Evolutionary conservation across 305 asterid genomes (phyloP).

Genomic region (Fraxinus angustifolia): DNA sequence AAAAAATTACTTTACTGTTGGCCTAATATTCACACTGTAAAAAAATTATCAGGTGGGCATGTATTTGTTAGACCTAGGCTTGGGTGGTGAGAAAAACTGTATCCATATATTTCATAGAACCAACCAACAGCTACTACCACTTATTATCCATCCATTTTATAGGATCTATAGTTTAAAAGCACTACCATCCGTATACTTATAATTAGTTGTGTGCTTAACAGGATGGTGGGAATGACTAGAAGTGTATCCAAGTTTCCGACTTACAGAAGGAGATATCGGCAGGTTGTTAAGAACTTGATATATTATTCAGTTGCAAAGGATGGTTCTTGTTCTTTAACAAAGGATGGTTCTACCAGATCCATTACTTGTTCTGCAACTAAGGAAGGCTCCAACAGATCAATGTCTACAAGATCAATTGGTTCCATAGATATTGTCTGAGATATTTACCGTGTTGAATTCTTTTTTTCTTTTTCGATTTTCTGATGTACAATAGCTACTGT

Average conservation of each 20-base stretch:
- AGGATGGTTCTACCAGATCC: conserved; percentile 31
- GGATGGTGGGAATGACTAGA: conserved; percentile 74
- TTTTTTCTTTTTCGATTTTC: not conserved
- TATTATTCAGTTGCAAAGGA: conserved; percentile 32
- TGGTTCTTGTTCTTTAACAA: not conserved
- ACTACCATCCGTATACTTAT: not conserved
- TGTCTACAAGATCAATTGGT: conserved; percentile 33
- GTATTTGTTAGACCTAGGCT: not conserved
- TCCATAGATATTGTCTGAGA: conserved; percentile 55
- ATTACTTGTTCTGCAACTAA: conserved; percentile 26
- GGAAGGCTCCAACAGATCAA: conserved; percentile 41
- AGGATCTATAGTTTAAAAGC: not conserved
- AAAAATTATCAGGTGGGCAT: not conserved
- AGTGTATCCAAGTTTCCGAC: conserved; percentile 76
- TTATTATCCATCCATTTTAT: not conserved
- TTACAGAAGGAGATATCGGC: conserved; percentile 69
- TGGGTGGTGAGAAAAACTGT: not conserved
- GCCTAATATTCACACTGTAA: not conserved
- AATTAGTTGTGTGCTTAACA: conserved; percentile 24
- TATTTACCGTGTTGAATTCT: not conserved
- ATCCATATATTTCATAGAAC: not conserved
- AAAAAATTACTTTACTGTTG: not conserved
- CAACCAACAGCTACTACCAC: not conserved
- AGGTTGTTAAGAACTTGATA: conserved; percentile 65
- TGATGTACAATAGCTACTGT: not conserved